phyloP scores from a whole-genome alignment of 2,329 filamentous ascomycete species.

The Ophiosphaerella korrae region DNA sequence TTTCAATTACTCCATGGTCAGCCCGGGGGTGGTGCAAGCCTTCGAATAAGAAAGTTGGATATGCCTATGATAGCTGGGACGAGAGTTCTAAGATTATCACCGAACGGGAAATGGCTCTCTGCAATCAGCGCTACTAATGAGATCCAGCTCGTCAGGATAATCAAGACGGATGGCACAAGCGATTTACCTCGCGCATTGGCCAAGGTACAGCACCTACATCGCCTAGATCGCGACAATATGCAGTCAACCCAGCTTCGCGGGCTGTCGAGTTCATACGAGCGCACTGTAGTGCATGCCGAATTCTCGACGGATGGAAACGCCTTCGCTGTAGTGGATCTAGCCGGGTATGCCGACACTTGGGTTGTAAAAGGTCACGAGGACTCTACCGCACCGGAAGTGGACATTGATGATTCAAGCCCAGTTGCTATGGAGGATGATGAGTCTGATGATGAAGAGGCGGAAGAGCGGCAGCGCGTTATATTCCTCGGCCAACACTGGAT shows the following conservation, averaged over 20 bases:
- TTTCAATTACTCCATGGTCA: conserved; percentile 69
- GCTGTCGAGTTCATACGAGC: conserved; percentile 75
- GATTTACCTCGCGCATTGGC: conserved; percentile 47
- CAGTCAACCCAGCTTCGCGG: conserved; percentile 57
- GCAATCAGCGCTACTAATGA: conserved; percentile 55
- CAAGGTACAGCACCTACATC: conserved; percentile 46
- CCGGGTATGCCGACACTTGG: conserved; percentile 89
- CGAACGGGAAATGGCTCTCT: conserved; percentile 71
- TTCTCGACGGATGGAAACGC: conserved; percentile 84
- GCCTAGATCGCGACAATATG: conserved; percentile 37
- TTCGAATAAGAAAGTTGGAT: conserved; percentile 74
- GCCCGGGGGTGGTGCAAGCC: conserved; percentile 59
- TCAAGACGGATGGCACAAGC: conserved; percentile 47
- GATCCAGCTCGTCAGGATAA: conserved; percentile 55
- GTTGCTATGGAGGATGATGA: conserved; percentile 40
- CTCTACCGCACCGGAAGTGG: conserved; percentile 48
- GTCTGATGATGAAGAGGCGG: conserved; percentile 54
- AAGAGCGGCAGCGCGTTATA: conserved; percentile 50
- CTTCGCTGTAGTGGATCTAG: conserved; percentile 78
- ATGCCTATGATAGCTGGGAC: conserved; percentile 70
- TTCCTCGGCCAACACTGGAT: conserved; percentile 72
- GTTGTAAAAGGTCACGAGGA: conserved; percentile 66
- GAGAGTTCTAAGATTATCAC: conserved; percentile 70
- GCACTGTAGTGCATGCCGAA: conserved; percentile 72
- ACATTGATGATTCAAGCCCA: conserved; percentile 41